These are phyloP conservation scores for Tuber umbilicatum DNA, from an alignment of 495 filamentous ascomycete species.

Conservation along the genomic window DNA sequence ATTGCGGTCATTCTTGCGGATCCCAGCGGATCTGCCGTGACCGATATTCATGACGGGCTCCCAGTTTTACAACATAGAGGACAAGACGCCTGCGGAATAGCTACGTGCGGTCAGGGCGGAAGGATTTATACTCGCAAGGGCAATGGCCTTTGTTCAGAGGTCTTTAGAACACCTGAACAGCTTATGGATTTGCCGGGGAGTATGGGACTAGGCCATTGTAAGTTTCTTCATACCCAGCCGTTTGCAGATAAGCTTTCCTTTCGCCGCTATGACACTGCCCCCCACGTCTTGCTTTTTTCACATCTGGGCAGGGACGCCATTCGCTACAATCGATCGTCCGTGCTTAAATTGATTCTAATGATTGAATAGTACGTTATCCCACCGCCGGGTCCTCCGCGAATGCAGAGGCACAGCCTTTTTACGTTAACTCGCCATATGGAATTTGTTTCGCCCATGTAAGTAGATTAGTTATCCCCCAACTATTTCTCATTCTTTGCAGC, in stretches of 20 bases:
- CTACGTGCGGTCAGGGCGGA: conserved; percentile 69
- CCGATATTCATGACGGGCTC: conserved; percentile 80
- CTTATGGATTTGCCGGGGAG: conserved; percentile 73
- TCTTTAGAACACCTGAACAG: conserved; percentile 72
- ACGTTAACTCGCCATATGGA: conserved; percentile 87
- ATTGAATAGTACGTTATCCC: conserved; percentile 63
- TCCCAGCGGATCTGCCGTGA: conserved; percentile 52
- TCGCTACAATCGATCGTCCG: background rate
- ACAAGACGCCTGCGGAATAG: conserved; percentile 88
- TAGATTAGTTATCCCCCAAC: background rate
- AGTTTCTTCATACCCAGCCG: conserved; percentile 8
- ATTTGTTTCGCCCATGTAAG: conserved; percentile 52
- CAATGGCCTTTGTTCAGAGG: conserved; percentile 83
- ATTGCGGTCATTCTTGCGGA: conserved; percentile 73
- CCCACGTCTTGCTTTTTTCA: conserved; percentile 5
- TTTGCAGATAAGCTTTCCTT: background rate
- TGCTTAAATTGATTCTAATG: background rate
- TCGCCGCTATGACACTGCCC: background rate
- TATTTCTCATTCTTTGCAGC: conserved; percentile 2
- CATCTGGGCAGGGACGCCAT: background rate
- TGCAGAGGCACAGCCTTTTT: conserved; percentile 80
- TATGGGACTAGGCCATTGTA: conserved; percentile 76
- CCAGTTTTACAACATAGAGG: conserved; percentile 82
- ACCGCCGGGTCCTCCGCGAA: conserved; percentile 82
- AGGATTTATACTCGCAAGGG: conserved; percentile 86